phyloP scores from a whole-genome alignment of 73 alveolate species.

The Stentor roeselii region DNA sequence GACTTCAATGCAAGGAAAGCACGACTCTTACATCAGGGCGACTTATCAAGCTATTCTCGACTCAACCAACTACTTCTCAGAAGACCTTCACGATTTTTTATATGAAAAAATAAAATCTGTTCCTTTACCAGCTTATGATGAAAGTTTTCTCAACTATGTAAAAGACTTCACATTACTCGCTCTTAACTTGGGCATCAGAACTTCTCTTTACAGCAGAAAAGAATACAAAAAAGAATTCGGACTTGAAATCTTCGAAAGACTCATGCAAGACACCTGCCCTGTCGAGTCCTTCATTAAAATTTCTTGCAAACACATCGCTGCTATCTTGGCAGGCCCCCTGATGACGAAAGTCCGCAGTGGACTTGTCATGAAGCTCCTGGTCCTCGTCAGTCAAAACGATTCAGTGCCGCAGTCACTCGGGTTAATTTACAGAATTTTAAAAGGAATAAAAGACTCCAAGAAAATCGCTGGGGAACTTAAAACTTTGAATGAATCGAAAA shows the following conservation, averaged over 20 bases:
- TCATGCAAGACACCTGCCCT: constrained; percentile 3
- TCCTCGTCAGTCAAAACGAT: background rate
- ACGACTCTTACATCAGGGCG: constrained; percentile 54
- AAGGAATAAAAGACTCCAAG: constrained; percentile 35
- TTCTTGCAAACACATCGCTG: background rate
- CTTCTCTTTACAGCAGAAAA: background rate
- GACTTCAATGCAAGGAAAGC: constrained; percentile 59
- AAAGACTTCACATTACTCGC: constrained; percentile 57
- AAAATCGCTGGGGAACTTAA: constrained; percentile 26
- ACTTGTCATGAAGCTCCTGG: background rate
- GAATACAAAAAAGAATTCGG: background rate
- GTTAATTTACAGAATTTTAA: constrained; percentile 6
- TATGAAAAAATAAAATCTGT: constrained; percentile 29
- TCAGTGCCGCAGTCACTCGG: constrained; percentile 7
- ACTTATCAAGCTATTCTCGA: constrained; percentile 50
- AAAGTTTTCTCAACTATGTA: constrained; percentile 40
- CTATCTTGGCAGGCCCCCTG: background rate
- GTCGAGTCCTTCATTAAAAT: background rate
- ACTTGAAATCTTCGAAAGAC: background rate
- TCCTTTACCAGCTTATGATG: constrained; percentile 46
- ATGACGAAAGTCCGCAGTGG: background rate
- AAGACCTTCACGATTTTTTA: constrained; percentile 39
- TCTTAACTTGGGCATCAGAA: background rate
- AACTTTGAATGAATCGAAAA: constrained; percentile 19
- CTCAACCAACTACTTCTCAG: constrained; percentile 33